Evolutionary conservation across 2,329 filamentous ascomycete species (phyloP).

Genomic region (Penicillium sp.): DNA sequence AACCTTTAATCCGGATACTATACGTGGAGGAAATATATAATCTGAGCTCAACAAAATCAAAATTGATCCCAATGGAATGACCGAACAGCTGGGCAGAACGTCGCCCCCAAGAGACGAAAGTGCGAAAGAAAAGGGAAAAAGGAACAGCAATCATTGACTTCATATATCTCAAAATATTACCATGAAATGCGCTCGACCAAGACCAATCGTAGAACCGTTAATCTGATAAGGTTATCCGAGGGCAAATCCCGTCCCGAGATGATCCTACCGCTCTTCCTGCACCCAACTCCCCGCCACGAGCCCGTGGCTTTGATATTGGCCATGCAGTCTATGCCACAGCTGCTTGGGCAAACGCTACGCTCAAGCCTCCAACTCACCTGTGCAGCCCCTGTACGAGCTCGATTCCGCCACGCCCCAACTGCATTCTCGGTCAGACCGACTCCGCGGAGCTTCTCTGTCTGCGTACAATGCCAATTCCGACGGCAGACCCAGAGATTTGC

Average conservation of each 20-base stretch:
- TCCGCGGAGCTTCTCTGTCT: slow-evolving; percentile 40
- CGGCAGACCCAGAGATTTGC: slow-evolving; percentile 30
- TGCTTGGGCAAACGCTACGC: slow-evolving; percentile 42
- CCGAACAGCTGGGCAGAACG: too few relatives aligned
- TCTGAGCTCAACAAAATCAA: too few relatives aligned
- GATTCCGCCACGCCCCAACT: slow-evolving; percentile 16
- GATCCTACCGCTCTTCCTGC: slow-evolving; percentile 19
- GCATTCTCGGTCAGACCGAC: slow-evolving; percentile 24
- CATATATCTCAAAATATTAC: too few relatives aligned
- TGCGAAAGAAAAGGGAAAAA: too few relatives aligned
- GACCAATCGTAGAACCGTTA: neutral
- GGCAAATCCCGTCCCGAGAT: slow-evolving; percentile 18
- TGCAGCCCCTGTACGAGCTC: slow-evolving; percentile 23
- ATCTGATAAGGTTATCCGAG: slow-evolving; percentile 26
- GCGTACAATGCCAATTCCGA: slow-evolving; percentile 47
- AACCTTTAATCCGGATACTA: too few relatives aligned
- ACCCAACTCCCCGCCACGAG: slow-evolving; percentile 17
- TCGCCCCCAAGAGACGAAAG: too few relatives aligned
- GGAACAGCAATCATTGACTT: too few relatives aligned
- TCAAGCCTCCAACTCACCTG: slow-evolving; percentile 28
- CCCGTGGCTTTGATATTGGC: slow-evolving; percentile 28
- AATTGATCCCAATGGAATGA: too few relatives aligned
- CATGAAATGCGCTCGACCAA: too few relatives aligned
- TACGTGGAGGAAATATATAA: too few relatives aligned
- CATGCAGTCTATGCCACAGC: slow-evolving; percentile 45